Evolutionary conservation across 768 basidiomycete species (phyloP).

Genomic region (Floccularia luteovirens): DNA sequence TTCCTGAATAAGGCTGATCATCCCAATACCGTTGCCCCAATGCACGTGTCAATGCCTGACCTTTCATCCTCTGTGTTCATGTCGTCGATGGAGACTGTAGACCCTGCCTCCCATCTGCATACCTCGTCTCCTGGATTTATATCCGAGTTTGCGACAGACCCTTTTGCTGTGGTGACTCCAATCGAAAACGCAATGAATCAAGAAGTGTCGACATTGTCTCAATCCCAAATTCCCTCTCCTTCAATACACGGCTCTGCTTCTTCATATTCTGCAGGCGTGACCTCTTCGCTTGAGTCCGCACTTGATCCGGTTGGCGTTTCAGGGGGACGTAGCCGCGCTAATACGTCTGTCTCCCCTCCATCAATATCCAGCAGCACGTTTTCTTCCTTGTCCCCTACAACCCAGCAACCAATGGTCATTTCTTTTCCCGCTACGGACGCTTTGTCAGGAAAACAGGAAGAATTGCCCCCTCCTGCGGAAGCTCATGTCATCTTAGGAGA

Average conservation of each 20-base stretch:
- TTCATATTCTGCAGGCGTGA: slow-evolving; percentile 26
- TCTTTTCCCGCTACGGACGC: slow-evolving; percentile 11
- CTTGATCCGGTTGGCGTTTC: slow-evolving; percentile 28
- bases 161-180: slow-evolving; percentile 21
- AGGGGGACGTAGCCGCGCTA: slow-evolving; percentile 27
- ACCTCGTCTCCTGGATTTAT: slow-evolving; percentile 29
- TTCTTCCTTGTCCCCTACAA: slow-evolving; percentile 9
- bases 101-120: slow-evolving; percentile 14
- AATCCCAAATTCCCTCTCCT: slow-evolving; percentile 27
- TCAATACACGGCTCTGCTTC: slow-evolving; percentile 29
- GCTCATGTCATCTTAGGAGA: slow-evolving; percentile 30
- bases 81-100: slow-evolving; percentile 23
- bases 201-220: slow-evolving; percentile 28
- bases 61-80: slow-evolving; percentile 26
- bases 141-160: slow-evolving; percentile 29
- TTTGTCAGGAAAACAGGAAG: slow-evolving; percentile 14
- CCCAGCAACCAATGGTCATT: slow-evolving; percentile 8
- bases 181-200: slow-evolving; percentile 27
- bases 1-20: slow-evolving; percentile 24
- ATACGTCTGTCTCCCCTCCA: slow-evolving; percentile 25
- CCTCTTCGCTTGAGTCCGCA: slow-evolving; percentile 38
- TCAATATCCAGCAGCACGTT: slow-evolving; percentile 13
- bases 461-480: slow-evolving; percentile 12
- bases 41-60: slow-evolving; percentile 33
- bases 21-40: slow-evolving; percentile 15